These are phyloP conservation scores for Pistacia vera DNA, from an alignment of 345 rosid genomes.

Conservation along the genomic window DNA sequence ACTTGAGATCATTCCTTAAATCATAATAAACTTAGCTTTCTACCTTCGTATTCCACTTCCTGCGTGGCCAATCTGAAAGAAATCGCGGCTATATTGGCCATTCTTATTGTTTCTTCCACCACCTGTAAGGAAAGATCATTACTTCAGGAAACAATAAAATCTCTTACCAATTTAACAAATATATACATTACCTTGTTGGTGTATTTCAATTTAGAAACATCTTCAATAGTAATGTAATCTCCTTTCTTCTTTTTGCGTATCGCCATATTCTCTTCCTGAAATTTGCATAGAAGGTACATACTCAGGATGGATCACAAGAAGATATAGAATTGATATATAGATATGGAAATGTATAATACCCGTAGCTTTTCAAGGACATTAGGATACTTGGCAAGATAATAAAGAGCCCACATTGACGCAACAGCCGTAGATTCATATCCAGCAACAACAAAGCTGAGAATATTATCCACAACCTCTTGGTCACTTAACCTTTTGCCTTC, in stretches of 20 bases:
- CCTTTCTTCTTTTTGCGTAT: slow-evolving; percentile 28
- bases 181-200: slow-evolving; percentile 29
- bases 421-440: slow-evolving; percentile 37
- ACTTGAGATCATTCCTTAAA: too few relatives aligned
- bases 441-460: slow-evolving; percentile 32
- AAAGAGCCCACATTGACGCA: slow-evolving; percentile 43
- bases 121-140: slow-evolving; percentile 21
- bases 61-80: slow-evolving; percentile 20
- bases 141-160: background rate
- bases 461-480: slow-evolving; percentile 43
- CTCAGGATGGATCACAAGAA: background rate
- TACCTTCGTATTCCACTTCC: slow-evolving; percentile 41
- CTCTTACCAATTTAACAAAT: too few relatives aligned
- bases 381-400: slow-evolving; percentile 42
- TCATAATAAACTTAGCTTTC: background rate
- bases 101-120: slow-evolving; percentile 45
- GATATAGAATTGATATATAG: background rate
- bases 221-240: slow-evolving; percentile 37
- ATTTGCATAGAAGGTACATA: too few relatives aligned
- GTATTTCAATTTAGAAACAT: slow-evolving; percentile 36
- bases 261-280: slow-evolving; percentile 43
- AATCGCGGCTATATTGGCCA: slow-evolving; percentile 33
- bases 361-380: slow-evolving; percentile 26
- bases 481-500: slow-evolving; percentile 38
- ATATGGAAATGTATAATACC: slow-evolving; percentile 10